Base-by-base conservation (phyloP, 2,329 filamentous ascomycete species). In the Penicillium sp. region DNA sequence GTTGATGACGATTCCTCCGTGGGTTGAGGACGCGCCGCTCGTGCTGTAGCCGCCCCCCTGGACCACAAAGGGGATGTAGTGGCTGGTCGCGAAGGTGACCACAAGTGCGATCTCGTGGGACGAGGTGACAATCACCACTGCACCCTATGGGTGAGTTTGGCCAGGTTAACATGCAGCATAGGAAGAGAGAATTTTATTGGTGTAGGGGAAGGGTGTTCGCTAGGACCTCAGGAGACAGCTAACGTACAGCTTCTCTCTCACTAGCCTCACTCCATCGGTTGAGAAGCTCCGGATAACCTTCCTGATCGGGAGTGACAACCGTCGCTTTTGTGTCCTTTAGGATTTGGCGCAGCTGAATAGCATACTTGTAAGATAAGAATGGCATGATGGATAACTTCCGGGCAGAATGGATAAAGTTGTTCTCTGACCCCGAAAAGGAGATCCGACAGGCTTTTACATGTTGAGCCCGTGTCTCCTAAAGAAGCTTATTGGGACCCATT, bases 1-100 rank as follows among this genome's bases (percentile, higher is more conserved):
- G 40, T 47, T 45, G 24, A 59, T 42, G 28, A 59, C 56, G n/a
- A 59, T 59, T 35, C 56, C 56, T 15, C 56, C 56, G 24, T 53
- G 56, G 24, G 47, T 53, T 22, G 56, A 53, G 33, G 56, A 53
- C 17, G 56, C 47, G 13, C 47, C 49, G 37, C 38, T 45, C 7
- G 56, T 59, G 42, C 40, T 47, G 26, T 12, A 55, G 13, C 53
- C 53, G 10, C 53, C 53, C n/a, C 53, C 33, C 3, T 44, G 37
- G 22, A 55, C 37, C n/a, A 42, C 53, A 13, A 55, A 38, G 17
- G 53, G 55, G 15, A 55, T 42, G 3, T 38, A 38, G 17, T 55
- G 19, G 10, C 7, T n/a, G n/a, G 53, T 55, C 35, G 53, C 53
- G 33, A 55, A 55, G 19, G 22, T 38, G n/a, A 44, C 15, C 24